A percentile compares a stretch with the other conserved stretches of the same genome.
Conservation (phyloP, 495 filamentous ascomycete genomes). For the Daldinia vernicosa region DNA sequence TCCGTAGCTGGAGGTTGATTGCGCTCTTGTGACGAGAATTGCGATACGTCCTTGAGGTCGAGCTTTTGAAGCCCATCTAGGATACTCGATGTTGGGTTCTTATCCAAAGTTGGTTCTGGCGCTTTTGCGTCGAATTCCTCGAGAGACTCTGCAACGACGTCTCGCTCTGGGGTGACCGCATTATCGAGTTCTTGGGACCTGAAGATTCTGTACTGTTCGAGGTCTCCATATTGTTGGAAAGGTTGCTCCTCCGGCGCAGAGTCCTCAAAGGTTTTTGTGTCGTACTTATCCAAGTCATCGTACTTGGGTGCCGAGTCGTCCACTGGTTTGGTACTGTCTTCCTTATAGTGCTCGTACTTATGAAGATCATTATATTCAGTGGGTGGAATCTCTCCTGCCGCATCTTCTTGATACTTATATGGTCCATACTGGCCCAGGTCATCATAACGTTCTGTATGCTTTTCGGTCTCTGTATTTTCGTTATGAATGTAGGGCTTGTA, state of each 20-base stretch:
- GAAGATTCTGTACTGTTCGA: constrained; percentile 44
- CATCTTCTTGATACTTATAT: constrained; percentile 47
- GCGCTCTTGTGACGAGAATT: background rate
- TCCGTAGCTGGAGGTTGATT: background rate
- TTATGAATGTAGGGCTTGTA: constrained; percentile 43
- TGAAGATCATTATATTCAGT: constrained; percentile 43
- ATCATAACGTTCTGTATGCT: constrained; percentile 22
- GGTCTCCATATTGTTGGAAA: constrained; percentile 45
- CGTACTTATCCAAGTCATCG: constrained; percentile 49
- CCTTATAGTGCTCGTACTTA: constrained; percentile 34
- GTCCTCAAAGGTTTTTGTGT: constrained; percentile 45
- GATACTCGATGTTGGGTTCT: constrained; percentile 13
- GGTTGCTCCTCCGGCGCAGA: constrained; percentile 38
- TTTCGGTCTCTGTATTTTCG: constrained; percentile 22
- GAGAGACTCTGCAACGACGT: constrained; percentile 42
- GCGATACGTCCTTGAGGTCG: constrained; percentile 1
- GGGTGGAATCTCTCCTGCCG: constrained; percentile 41
- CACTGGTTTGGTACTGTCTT: constrained; percentile 23
- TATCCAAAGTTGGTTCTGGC: constrained; percentile 6
- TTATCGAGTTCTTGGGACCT: constrained; percentile 31
- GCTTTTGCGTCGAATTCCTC: constrained; percentile 43
- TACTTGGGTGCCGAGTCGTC: constrained; percentile 36
- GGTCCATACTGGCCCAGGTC: constrained; percentile 47
- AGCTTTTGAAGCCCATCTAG: constrained; percentile 21
- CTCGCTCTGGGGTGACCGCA: constrained; percentile 22